These are phyloP conservation scores for Trypanosoma cruzi DNA, from an alignment of 208 protist genomes.

Conservation along the genomic window DNA sequence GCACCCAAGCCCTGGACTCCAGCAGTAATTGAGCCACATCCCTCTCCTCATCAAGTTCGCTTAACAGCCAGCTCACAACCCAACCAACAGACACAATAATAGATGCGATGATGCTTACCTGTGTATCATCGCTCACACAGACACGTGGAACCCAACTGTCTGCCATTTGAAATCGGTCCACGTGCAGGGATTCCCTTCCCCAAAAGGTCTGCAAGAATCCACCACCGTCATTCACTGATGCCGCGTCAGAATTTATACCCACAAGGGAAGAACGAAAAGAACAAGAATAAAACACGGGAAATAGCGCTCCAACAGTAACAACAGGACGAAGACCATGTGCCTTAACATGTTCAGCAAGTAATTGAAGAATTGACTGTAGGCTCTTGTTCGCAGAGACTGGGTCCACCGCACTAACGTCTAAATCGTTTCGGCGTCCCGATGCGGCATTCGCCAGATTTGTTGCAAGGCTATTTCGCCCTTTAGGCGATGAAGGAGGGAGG, in stretches of 20 bases:
- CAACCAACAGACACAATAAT: slow-evolving; percentile 23
- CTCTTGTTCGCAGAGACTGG: not conserved
- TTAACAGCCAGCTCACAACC: slow-evolving; percentile 14
- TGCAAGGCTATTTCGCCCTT: not conserved
- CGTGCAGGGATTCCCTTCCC: not conserved
- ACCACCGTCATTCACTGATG: not conserved
- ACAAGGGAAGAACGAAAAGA: not conserved
- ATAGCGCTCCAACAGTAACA: slow-evolving; percentile 9
- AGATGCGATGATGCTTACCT: slow-evolving; percentile 20
- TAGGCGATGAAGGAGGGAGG: not conserved
- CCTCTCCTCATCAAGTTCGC: not conserved
- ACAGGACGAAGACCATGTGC: slow-evolving; percentile 12
- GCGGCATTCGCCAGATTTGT: not conserved
- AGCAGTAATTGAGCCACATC: slow-evolving; percentile 5
- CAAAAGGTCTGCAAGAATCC: slow-evolving; percentile 15
- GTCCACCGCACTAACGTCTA: not conserved
- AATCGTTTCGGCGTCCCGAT: not conserved
- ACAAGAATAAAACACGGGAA: not conserved
- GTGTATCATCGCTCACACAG: slow-evolving; percentile 10
- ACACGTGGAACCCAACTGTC: slow-evolving; percentile 21
- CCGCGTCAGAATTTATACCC: not conserved
- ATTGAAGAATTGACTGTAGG: not conserved
- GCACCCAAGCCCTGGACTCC: slow-evolving; percentile 1
- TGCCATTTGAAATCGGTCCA: not conserved
- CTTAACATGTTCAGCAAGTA: slow-evolving; percentile 16